Conservation (phyloP, 2,329 filamentous ascomycete species). For the Emergomyces pasteurianus region DNA sequence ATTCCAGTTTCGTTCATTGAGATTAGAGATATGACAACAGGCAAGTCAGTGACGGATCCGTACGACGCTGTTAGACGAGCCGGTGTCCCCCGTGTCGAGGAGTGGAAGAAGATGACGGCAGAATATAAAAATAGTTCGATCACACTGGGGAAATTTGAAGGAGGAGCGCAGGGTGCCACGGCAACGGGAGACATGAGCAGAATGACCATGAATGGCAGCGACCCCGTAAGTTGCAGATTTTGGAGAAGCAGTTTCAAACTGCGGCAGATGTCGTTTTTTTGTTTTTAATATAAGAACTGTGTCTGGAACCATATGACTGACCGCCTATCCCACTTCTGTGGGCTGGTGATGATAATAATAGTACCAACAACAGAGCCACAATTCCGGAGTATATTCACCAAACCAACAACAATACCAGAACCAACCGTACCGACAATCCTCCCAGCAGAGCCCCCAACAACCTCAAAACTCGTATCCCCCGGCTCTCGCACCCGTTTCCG, state of each 20-base stretch:
- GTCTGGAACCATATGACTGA: conserved; percentile 6
- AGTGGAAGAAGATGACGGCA: conserved; percentile 99
- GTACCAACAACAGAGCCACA: conserved; percentile 30
- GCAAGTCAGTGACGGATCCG: conserved; percentile 68
- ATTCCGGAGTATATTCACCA: conserved; percentile 21
- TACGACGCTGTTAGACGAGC: conserved; percentile 76
- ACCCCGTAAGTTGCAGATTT: conserved; percentile 34
- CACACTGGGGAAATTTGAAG: conserved; percentile 69
- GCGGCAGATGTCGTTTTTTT: background rate
- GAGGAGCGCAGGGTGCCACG: conserved; percentile 46
- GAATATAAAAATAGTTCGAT: conserved; percentile 99
- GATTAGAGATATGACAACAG: conserved; percentile 85
- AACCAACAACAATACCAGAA: conserved; percentile 34
- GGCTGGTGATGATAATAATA: conserved; percentile 3
- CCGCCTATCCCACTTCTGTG: background rate
- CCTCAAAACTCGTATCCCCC: conserved; percentile 35
- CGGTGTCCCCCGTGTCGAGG: conserved; percentile 87
- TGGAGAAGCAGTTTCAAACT: conserved; percentile 13
- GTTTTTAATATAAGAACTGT: background rate
- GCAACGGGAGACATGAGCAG: conserved; percentile 63
- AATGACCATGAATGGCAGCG: conserved; percentile 56
- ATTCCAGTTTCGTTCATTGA: conserved; percentile 97
- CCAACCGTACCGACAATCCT: conserved; percentile 15
- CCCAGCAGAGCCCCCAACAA: conserved; percentile 19
- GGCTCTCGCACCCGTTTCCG: conserved; percentile 64